Conservation (phyloP, 2,329 filamentous ascomycete genomes). For the Xylogone sp. region DNA sequence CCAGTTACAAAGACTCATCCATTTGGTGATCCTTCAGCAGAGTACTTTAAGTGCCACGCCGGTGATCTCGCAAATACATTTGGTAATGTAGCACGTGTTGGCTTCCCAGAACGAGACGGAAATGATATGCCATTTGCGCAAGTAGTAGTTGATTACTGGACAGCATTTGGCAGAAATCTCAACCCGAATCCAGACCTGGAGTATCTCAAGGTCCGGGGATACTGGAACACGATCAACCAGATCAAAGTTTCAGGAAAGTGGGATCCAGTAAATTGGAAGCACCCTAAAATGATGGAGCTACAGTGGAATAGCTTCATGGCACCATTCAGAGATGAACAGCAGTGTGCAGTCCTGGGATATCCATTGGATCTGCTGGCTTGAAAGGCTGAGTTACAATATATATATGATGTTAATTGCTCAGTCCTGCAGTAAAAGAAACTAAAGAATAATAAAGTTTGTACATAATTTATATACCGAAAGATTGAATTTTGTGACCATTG, state of each 20-base stretch:
- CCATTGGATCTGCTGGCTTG: constrained; percentile 1
- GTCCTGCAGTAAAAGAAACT: no score
- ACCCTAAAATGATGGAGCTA: background rate
- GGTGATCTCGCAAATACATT: constrained; percentile 25
- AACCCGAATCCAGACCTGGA: constrained; percentile 7
- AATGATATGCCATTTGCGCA: constrained; percentile 17
- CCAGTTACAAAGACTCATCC: constrained; percentile 14
- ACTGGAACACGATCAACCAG: constrained; percentile 6
- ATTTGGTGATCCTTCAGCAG: constrained; percentile 17
- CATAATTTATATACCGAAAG: no score
- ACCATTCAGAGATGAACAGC: background rate
- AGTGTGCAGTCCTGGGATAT: constrained; percentile 1
- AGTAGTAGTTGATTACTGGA: constrained; percentile 13
- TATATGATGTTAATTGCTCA: no score
- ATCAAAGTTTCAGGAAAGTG: constrained; percentile 11
- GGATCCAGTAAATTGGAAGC: background rate
- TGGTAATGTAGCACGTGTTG: constrained; percentile 17
- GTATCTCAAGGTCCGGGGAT: constrained; percentile 13
- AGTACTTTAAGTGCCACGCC: constrained; percentile 29
- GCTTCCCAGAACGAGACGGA: constrained; percentile 21
- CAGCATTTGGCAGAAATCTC: constrained; percentile 13
- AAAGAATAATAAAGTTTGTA: no score
- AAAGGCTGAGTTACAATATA: background rate
- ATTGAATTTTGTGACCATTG: no score
- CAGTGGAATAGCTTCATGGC: constrained; percentile 1